phyloP scores from a whole-genome alignment of 441 rosid genomes.

The Macaranga tanarius region DNA sequence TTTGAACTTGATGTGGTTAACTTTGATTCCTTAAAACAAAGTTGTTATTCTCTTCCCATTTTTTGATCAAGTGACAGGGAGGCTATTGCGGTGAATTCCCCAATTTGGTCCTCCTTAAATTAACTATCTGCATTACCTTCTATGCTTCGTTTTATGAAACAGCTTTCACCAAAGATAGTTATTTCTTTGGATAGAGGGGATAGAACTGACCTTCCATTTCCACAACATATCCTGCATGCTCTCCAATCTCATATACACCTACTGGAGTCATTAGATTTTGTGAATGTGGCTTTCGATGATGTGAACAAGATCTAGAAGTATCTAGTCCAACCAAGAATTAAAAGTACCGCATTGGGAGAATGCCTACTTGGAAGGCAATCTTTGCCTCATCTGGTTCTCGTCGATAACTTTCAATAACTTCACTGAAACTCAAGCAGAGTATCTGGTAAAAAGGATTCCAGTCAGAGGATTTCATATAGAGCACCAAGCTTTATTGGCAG shows the following conservation, averaged over 20 bases:
- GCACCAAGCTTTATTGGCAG: slow-evolving; percentile 66
- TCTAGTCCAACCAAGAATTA: slow-evolving; percentile 56
- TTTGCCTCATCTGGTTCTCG: slow-evolving; percentile 46
- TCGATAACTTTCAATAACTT: slow-evolving; percentile 55
- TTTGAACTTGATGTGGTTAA: slow-evolving; percentile 61
- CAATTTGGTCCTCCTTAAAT: slow-evolving; percentile 43
- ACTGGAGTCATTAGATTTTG: slow-evolving; percentile 29
- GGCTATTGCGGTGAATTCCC: slow-evolving; percentile 59
- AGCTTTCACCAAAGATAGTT: slow-evolving; percentile 62
- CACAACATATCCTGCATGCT: slow-evolving; percentile 52
- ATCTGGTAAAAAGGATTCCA: slow-evolving; percentile 51
- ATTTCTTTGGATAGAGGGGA: slow-evolving; percentile 56
- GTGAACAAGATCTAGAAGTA: slow-evolving; percentile 60
- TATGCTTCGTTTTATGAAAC: slow-evolving; percentile 50
- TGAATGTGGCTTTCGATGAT: slow-evolving; percentile 40
- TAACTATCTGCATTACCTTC: slow-evolving; percentile 49
- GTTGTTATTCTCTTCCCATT: slow-evolving; percentile 37
- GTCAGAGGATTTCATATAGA: slow-evolving; percentile 66
- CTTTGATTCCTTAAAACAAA: slow-evolving; percentile 47
- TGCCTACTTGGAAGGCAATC: slow-evolving; percentile 44
- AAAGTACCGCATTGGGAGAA: slow-evolving; percentile 51
- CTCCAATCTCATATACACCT: slow-evolving; percentile 6
- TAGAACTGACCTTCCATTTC: slow-evolving; percentile 51
- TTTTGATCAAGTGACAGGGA: slow-evolving; percentile 38
- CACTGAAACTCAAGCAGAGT: slow-evolving; percentile 65